Conservation (phyloP, 2,329 filamentous ascomycete species). For the Metarhizium robertsii region DNA sequence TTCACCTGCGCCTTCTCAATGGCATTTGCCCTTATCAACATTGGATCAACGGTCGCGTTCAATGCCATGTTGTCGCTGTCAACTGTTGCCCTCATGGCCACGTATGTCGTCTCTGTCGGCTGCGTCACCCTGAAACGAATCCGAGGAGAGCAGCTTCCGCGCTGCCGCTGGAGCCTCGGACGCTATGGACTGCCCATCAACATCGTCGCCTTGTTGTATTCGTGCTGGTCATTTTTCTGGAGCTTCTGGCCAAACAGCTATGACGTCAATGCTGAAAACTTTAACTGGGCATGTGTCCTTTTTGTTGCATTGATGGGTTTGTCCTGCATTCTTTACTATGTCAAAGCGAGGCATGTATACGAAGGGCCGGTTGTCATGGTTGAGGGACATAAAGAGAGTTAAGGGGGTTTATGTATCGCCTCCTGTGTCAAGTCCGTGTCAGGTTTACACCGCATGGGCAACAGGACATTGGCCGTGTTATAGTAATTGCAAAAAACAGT, state of each 20-base stretch:
- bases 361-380: constrained; percentile 6
- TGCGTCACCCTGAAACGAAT: constrained; percentile 25
- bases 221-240: constrained; percentile 13
- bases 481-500: too few relatives aligned
- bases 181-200: constrained; percentile 28
- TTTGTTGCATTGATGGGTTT: constrained; percentile 7
- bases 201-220: constrained; percentile 14
- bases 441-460: background rate
- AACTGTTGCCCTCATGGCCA: constrained; percentile 20
- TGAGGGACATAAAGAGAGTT: constrained; percentile 7
- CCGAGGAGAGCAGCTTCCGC: constrained; percentile 21
- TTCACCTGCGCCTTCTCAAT: constrained; percentile 17
- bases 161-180: constrained; percentile 27
- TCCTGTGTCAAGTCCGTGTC: background rate
- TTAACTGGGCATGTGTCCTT: constrained; percentile 7
- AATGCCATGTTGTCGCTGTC: constrained; percentile 25
- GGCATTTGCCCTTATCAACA: constrained; percentile 22
- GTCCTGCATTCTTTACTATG: constrained; percentile 2
- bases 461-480: background rate
- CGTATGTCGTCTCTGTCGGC: constrained; percentile 23
- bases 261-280: constrained; percentile 4
- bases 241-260: constrained; percentile 10
- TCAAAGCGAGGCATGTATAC: constrained; percentile 5
- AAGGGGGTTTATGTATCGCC: background rate
- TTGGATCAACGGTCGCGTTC: constrained; percentile 23